Percentiles rank a stretch among this genome's conserved stretches.
Evolutionary conservation across 2,329 filamentous ascomycete species (phyloP).

Genomic region (Xylaria sp.): DNA sequence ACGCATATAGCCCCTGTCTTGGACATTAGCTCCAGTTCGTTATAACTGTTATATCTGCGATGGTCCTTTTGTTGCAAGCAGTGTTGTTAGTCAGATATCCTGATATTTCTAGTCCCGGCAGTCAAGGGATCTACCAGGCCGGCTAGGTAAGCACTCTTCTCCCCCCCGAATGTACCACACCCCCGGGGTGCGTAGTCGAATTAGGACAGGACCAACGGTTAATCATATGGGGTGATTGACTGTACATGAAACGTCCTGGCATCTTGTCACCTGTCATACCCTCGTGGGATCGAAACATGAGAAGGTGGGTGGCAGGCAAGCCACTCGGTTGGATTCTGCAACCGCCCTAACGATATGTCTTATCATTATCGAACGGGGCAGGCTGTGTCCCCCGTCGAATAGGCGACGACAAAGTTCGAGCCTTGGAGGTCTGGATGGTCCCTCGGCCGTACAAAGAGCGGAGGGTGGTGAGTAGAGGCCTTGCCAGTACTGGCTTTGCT

Average conservation of each 20-base stretch:
- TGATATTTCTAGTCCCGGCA: conserved; percentile 9
- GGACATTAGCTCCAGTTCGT: background rate
- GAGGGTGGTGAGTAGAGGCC: conserved; percentile 13
- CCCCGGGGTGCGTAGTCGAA: conserved; percentile 15
- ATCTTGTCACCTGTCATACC: conserved; percentile 18
- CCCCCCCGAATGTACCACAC: conserved; percentile 6
- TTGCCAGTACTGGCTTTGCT: background rate
- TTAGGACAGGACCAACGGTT: background rate
- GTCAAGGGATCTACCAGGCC: conserved; percentile 19
- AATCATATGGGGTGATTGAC: background rate
- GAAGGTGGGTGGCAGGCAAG: conserved; percentile 18
- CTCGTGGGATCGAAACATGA: conserved; percentile 22
- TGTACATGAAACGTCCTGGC: conserved; percentile 23
- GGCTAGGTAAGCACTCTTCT: conserved; percentile 5
- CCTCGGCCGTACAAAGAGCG: conserved; percentile 15
- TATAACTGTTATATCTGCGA: conserved; percentile 9
- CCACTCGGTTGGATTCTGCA: conserved; percentile 16
- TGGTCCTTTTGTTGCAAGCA: background rate
- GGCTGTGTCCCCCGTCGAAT: conserved; percentile 7
- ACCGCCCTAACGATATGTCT: conserved; percentile 18
- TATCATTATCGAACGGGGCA: conserved; percentile 17
- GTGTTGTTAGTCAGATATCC: background rate
- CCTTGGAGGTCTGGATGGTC: conserved; percentile 2
- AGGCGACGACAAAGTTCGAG: background rate
- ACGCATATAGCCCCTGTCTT: conserved; percentile 2